Evolutionary conservation across 2,329 filamentous ascomycete species (phyloP).

Genomic region (Fusarium sp.): DNA sequence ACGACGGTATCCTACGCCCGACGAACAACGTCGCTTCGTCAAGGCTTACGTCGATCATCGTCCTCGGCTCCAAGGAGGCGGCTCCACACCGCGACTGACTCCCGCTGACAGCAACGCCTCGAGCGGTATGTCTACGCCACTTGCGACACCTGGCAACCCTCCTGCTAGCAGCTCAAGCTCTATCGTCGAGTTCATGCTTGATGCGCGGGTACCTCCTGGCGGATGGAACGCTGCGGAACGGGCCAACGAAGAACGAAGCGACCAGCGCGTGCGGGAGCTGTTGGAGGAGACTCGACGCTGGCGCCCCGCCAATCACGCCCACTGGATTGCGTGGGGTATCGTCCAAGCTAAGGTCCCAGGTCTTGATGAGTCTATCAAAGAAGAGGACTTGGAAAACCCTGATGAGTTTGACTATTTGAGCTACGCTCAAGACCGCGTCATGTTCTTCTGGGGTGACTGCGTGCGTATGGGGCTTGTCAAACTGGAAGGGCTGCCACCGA

Average conservation of each 20-base stretch:
- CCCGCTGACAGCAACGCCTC: slow-evolving; percentile 60
- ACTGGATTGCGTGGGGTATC: slow-evolving; percentile 97
- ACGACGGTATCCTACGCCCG: slow-evolving; percentile 79
- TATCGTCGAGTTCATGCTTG: slow-evolving; percentile 83
- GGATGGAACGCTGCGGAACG: slow-evolving; percentile 69
- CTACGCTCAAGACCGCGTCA: slow-evolving; percentile 90
- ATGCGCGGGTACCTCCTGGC: slow-evolving; percentile 73
- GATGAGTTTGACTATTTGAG: slow-evolving; percentile 93
- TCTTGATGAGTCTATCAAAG: slow-evolving; percentile 65
- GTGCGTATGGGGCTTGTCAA: slow-evolving; percentile 82
- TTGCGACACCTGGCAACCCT: slow-evolving; percentile 52
- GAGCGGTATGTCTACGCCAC: slow-evolving; percentile 52
- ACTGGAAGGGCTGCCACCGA: slow-evolving; percentile 80
- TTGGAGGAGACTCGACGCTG: slow-evolving; percentile 86
- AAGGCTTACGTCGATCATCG: slow-evolving; percentile 88
- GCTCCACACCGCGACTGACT: slow-evolving; percentile 65
- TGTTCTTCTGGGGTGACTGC: slow-evolving; percentile 96
- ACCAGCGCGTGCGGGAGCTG: slow-evolving; percentile 78
- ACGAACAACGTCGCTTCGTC: slow-evolving; percentile 89
- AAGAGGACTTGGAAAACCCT: slow-evolving; percentile 52
- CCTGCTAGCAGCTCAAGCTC: slow-evolving; percentile 66
- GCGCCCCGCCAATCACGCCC: slow-evolving; percentile 88
- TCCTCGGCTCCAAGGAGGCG: slow-evolving; percentile 70
- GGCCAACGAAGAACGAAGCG: slow-evolving; percentile 73
- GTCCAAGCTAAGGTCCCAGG: slow-evolving; percentile 92